A percentile compares a stretch with the other conserved stretches of the same genome.
Conservation (phyloP, 176 grass and related monocot genomes). For the Cymbopogon citratus region DNA sequence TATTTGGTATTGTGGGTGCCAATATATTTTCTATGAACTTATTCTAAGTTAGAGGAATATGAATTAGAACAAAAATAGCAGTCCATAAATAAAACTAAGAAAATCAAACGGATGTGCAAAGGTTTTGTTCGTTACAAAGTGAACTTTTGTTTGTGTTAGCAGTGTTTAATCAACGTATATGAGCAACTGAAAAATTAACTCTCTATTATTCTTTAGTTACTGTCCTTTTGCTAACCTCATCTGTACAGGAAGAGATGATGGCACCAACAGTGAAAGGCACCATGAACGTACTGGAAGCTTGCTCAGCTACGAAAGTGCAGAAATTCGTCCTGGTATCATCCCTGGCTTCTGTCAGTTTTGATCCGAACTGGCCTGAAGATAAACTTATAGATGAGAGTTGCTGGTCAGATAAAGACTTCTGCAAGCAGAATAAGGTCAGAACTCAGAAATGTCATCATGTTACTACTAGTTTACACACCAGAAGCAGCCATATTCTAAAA, state of each 20-base stretch:
- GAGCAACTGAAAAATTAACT: neutral
- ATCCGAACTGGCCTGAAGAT: slow-evolving; percentile 30
- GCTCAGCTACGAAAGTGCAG: neutral
- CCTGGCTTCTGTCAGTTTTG: neutral
- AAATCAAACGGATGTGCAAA: neutral
- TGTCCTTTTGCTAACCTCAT: neutral
- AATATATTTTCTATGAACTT: too few relatives aligned
- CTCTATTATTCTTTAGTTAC: too few relatives aligned
- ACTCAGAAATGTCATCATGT: neutral
- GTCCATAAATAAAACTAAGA: neutral
- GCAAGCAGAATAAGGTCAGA: slow-evolving; percentile 7
- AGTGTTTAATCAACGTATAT: neutral
- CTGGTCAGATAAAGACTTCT: slow-evolving; percentile 37
- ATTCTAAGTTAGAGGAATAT: too few relatives aligned
- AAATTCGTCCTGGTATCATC: slow-evolving; percentile 24
- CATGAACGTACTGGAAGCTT: slow-evolving; percentile 30
- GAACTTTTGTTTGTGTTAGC: neutral
- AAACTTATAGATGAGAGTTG: slow-evolving; percentile 32
- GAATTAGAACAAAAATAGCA: too few relatives aligned
- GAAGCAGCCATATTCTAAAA: neutral
- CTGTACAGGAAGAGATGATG: slow-evolving; percentile 24
- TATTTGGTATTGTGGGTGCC: too few relatives aligned
- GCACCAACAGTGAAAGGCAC: slow-evolving; percentile 25
- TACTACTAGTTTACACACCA: neutral
- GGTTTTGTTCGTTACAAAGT: neutral